Base-by-base conservation (phyloP, 441 rosid species). In the Pelargonium australe region DNA sequence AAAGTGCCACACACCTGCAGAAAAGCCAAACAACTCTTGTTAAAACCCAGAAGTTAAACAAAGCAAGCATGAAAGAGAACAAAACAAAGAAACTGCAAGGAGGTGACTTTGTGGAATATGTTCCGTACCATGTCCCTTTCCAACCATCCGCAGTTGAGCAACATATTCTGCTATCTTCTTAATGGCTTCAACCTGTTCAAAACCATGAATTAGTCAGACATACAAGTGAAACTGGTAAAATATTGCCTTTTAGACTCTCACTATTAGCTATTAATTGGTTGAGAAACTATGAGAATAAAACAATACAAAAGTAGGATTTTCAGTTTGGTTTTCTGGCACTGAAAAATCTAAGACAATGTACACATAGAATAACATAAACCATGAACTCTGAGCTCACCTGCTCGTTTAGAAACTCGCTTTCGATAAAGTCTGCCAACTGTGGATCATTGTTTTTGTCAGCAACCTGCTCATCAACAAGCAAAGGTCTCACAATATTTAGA, bases 41-140 rank as follows among this genome's bases (percentile, higher is more conserved):
- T 8, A 58, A 4, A 19, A 16, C 20, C 60, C 19, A 58, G 12
- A 5, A 7, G 11, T 7, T 17, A 6, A 41, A 41, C 2, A 25
- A 9, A 40, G 3, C 41, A 37, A 41, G 41, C 41, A 37, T 6
- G 8, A 41, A 41, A 41, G 11, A 41, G 11, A 41, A 7, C 44
- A 41, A 41, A 41, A 41, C 10, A 41, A 41, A 41, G 44, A 41
- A 41, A 41, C 11, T 41, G 10, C 11, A 7, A 58, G 8, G 63
- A 58, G 31, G 2, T 19, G 63, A 58, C 28, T 57, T 58, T 17
- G 16, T 17, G 16, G 61, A 12, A 40, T 23, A 5, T 25, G 70
- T 20, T 47, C 34, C 78, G 9, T 85, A 86, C 89, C 89, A 4
- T 88, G 91, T 79, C 89, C 91, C 78, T 86, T 88, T 9, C 89